Conservation (phyloP, 2,329 filamentous ascomycete genomes). For the Neurospora sp. region DNA sequence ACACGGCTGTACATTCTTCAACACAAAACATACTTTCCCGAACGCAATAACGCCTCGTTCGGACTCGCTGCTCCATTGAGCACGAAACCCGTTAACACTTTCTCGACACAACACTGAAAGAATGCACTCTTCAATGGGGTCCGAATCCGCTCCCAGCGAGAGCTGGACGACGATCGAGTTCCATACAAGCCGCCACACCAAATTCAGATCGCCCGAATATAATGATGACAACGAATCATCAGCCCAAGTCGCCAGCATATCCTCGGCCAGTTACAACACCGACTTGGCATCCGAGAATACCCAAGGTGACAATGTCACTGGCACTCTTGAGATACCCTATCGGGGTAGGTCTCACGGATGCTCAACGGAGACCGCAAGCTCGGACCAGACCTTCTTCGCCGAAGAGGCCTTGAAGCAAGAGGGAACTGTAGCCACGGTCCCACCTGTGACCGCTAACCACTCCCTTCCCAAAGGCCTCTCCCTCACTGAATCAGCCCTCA, state of each 20-base stretch:
- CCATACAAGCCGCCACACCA: conserved; percentile 6
- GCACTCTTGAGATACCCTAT: not conserved
- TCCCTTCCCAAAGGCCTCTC: not conserved
- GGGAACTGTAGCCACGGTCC: not conserved
- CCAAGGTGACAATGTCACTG: not conserved
- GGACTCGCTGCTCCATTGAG: not conserved
- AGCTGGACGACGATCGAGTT: conserved; percentile 5
- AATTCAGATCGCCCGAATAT: conserved; percentile 14
- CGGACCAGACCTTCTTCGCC: conserved; percentile 5
- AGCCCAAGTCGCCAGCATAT: conserved; percentile 9
- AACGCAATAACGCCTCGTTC: not conserved
- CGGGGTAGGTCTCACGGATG: conserved; percentile 5
- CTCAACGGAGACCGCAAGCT: conserved; percentile 9
- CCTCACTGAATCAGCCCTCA: conserved; percentile 4
- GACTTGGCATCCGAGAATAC: not conserved
- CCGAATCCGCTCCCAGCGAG: conserved; percentile 1
- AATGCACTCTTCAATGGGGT: conserved; percentile 1
- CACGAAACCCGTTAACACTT: not conserved
- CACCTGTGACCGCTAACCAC: not conserved
- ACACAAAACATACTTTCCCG: not conserved
- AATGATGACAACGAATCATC: conserved; percentile 17
- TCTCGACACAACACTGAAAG: too few species aligned
- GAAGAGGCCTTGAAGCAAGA: not conserved
- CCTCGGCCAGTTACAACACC: conserved; percentile 2
- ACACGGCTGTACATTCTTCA: not conserved